Evolutionary conservation across 176 grass and related monocot species (phyloP).

Genomic region (Aegilops bicornis): DNA sequence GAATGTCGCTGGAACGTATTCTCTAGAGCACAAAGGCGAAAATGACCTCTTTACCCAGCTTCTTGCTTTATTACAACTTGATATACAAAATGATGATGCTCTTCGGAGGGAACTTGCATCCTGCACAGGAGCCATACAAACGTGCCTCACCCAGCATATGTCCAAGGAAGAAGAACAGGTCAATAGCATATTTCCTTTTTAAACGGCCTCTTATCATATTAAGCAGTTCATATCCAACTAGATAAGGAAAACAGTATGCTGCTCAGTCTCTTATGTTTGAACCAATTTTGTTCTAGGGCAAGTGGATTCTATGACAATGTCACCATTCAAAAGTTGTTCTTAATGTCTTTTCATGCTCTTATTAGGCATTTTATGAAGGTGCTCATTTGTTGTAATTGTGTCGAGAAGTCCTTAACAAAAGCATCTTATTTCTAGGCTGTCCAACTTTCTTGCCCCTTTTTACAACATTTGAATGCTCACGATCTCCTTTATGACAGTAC

Average conservation of each 20-base stretch:
- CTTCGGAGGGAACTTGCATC: constrained; percentile 90
- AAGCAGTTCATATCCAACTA: background rate
- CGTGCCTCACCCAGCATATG: constrained; percentile 93
- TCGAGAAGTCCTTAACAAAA: background rate
- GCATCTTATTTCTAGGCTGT: background rate
- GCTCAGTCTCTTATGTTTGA: background rate
- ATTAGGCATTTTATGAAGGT: constrained; percentile 23
- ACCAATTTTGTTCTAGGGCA: constrained; percentile 27
- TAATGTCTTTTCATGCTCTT: background rate
- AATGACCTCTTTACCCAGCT: constrained; percentile 70
- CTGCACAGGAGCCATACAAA: constrained; percentile 85
- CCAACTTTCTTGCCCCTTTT: constrained; percentile 1
- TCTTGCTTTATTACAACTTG: constrained; percentile 54
- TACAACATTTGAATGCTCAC: constrained; percentile 8
- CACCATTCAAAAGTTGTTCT: constrained; percentile 3
- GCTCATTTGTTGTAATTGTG: constrained; percentile 10
- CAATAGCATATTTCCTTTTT: constrained; percentile 17
- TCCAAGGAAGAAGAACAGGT: constrained; percentile 99
- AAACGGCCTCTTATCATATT: background rate
- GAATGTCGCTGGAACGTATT: constrained; percentile 91
- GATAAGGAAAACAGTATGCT: constrained; percentile 3
- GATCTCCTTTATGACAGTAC: constrained; percentile 11
- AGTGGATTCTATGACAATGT: background rate
- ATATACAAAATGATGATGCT: constrained; percentile 68
- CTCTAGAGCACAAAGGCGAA: constrained; percentile 94